Conservation (phyloP, 2,329 filamentous ascomycete genomes). For the Dactylellina sp. region DNA sequence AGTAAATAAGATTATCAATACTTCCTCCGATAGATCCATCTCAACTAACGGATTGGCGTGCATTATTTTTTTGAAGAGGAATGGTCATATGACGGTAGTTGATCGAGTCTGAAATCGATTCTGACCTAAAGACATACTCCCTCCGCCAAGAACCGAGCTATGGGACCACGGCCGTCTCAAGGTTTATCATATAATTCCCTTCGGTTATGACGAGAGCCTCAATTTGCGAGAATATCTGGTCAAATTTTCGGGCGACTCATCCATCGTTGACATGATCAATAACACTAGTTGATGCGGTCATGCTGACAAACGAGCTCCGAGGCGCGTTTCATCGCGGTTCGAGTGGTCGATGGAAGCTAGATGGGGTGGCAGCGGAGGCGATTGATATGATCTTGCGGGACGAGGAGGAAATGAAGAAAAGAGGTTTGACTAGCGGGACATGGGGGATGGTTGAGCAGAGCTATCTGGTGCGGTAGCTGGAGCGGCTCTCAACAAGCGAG, state of each 20-base stretch:
- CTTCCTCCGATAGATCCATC: too few relatives aligned
- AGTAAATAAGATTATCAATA: slow-evolving; percentile 2
- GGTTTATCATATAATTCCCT: slow-evolving; percentile 47
- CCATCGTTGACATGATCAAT: slow-evolving; percentile 42
- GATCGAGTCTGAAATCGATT: slow-evolving; percentile 49
- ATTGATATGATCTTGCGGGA: slow-evolving; percentile 49
- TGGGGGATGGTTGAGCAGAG: slow-evolving; percentile 48
- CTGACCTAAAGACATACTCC: slow-evolving; percentile 46
- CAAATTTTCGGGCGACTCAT: slow-evolving; percentile 44
- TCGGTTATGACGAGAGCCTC: slow-evolving; percentile 16
- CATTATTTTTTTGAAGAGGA: slow-evolving; percentile 39
- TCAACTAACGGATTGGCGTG: too few relatives aligned
- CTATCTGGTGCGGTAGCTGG: slow-evolving; percentile 41
- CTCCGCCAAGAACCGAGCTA: slow-evolving; percentile 46
- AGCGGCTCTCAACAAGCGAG: slow-evolving; percentile 26
- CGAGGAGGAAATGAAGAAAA: slow-evolving; percentile 50
- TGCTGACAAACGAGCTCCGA: slow-evolving; percentile 46
- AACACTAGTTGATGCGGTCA: slow-evolving; percentile 46
- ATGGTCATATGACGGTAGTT: slow-evolving; percentile 53
- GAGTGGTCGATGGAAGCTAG: slow-evolving; percentile 52
- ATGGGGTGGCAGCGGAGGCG: slow-evolving; percentile 29
- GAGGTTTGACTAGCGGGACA: slow-evolving; percentile 34
- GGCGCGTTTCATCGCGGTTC: slow-evolving; percentile 48
- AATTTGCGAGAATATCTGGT: slow-evolving; percentile 34
- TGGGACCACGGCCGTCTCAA: slow-evolving; percentile 47